Conservation (phyloP, 495 filamentous ascomycete species). For the Penicillium canariense region DNA sequence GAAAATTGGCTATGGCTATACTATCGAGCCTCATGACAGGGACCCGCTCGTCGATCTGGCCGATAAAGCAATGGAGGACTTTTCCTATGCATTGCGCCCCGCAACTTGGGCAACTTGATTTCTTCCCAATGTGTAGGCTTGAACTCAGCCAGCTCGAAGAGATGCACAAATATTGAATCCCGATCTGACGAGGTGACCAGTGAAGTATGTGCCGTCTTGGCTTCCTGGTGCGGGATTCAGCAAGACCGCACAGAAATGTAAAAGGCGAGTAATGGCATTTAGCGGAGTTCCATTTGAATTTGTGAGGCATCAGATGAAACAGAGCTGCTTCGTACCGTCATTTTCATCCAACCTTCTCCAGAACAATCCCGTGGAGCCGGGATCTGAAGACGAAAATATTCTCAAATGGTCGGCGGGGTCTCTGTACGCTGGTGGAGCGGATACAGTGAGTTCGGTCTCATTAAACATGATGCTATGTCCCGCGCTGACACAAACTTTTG, state of each 20-base stretch:
- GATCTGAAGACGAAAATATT: constrained; percentile 26
- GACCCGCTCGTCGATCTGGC: constrained; percentile 46
- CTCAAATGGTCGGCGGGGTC: constrained; percentile 51
- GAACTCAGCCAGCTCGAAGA: not conserved
- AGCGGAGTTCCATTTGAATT: constrained; percentile 41
- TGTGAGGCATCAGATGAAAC: constrained; percentile 43
- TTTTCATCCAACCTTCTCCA: constrained; percentile 39
- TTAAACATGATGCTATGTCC: not conserved
- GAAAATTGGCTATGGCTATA: constrained; percentile 51
- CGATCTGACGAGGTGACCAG: constrained; percentile 6
- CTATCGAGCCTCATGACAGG: constrained; percentile 31
- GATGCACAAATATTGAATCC: not conserved
- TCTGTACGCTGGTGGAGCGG: constrained; percentile 57
- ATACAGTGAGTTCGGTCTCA: constrained; percentile 20
- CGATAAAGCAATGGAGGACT: constrained; percentile 36
- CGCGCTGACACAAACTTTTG: constrained; percentile 7
- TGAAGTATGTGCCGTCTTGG: constrained; percentile 45
- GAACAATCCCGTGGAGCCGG: constrained; percentile 14
- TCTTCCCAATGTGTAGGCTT: constrained; percentile 29
- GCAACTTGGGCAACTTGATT: constrained; percentile 45
- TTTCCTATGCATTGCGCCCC: constrained; percentile 34
- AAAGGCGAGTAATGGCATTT: constrained; percentile 18
- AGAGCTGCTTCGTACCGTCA: constrained; percentile 28
- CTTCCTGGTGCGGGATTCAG: constrained; percentile 49
- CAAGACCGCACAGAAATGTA: constrained; percentile 32